Base-by-base conservation (phyloP, 331 rosid genomes). In the Phaseolus coccineus region DNA sequence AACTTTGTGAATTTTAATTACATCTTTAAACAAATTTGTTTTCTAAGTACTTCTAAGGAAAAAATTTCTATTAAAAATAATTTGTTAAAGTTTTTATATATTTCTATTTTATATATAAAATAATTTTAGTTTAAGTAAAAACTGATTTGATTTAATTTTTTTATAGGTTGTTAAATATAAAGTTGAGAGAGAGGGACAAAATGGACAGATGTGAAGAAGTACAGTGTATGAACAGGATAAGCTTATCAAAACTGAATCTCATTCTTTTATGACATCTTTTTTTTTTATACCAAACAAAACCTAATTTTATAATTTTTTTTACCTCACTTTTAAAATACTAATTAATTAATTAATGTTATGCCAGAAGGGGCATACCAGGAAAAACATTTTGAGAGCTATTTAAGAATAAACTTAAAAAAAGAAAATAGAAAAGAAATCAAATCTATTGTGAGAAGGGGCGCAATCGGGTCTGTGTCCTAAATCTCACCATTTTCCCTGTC, bases 401-500 rank as follows among this genome's bases (percentile, higher is more conserved):
- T 69, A 69, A 2, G 37, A 28, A 28, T 56, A 22, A 68, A 69
- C 27, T 19, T 19, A 37, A 39, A 65, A 4, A 40, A 66, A 1
- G 2, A 42, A 2, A 42, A 42, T 2, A 42, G 22, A 11, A 42
- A 65, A 5, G 6, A 39, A 69, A 30, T 51, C 64, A 19, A 56
- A 33, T 51, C 12, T 13, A 1, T 76, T 16, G 19, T 25, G 30
- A 1, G 14, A 37, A 50, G 7, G 8, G 12, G 16, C 52, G 52
- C 0, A 22, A 47, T 31, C 2, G 46, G 37, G 24, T 10, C 56
- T 27, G 15, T 15, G 69, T 68, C 82, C 72, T 30, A 80, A 87
- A 71, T 85, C 87, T 87, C 77, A 69, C 84, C 78, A 82, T 84
- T 81, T 79, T 64, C 39, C 52, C 81, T 65, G 70, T 28, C 77